Conservation (phyloP, 768 basidiomycete species). For the Crassisporium funariophilum region DNA sequence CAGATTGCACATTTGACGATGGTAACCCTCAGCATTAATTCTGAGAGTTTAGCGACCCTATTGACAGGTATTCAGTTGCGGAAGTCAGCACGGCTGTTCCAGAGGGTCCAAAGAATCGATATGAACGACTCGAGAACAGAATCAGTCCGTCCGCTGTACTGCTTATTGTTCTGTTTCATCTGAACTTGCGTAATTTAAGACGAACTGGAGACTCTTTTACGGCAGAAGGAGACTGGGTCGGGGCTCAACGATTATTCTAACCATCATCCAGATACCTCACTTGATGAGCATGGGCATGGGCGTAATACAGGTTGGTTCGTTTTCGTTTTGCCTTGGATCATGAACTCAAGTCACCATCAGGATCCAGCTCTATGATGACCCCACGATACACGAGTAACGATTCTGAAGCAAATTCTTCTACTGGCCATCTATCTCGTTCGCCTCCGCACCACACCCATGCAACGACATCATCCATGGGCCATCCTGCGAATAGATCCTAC, state of each 20-base stretch:
- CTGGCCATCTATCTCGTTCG: constrained; percentile 26
- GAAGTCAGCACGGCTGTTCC: constrained; percentile 35
- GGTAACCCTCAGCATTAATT: constrained; percentile 37
- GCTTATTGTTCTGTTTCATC: not conserved
- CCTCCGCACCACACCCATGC: constrained; percentile 23
- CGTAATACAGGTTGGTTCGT: not conserved
- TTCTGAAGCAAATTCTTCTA: constrained; percentile 14
- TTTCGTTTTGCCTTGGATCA: not conserved
- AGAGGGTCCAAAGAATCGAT: constrained; percentile 60
- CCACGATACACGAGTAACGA: constrained; percentile 5
- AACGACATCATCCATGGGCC: constrained; percentile 14
- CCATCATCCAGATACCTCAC: no score
- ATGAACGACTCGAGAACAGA: constrained; percentile 66
- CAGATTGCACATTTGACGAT: constrained; percentile 81
- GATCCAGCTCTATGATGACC: constrained; percentile 6
- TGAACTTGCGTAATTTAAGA: constrained; percentile 36
- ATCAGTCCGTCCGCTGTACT: constrained; percentile 52
- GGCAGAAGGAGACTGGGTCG: constrained; percentile 50
- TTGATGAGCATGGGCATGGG: no score
- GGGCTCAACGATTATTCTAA: no score
- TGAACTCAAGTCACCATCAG: constrained; percentile 1
- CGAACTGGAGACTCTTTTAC: constrained; percentile 68
- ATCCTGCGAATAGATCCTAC: constrained; percentile 18
- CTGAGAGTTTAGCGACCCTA: not conserved
- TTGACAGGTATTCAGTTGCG: constrained; percentile 35